Evolutionary conservation across 1,284 basidiomycete species (phyloP).

Genomic region (Microbotryum intermedium): DNA sequence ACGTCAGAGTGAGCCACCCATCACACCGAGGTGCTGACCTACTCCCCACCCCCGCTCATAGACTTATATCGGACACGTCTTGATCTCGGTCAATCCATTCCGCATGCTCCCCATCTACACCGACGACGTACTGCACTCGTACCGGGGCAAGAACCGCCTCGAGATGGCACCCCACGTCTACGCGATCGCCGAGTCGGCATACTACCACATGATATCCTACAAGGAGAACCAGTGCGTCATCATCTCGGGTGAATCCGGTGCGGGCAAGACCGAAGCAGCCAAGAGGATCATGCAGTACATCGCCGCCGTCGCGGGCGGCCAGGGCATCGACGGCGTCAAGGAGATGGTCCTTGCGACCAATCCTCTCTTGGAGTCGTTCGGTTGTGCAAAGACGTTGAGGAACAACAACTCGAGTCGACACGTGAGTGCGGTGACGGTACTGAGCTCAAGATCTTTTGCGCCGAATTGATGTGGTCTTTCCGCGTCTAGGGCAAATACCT

Average conservation of each 20-base stretch:
- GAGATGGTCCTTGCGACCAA: slow-evolving; percentile 99
- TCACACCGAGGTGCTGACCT: background rate
- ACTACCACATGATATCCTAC: slow-evolving; percentile 99
- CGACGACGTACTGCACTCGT: slow-evolving; percentile 71
- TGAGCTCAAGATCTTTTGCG: background rate
- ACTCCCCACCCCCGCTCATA: slow-evolving; percentile 21
- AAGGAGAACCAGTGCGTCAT: slow-evolving; percentile 99
- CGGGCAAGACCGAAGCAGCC: slow-evolving; percentile 93
- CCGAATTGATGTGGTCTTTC: slow-evolving; percentile 7
- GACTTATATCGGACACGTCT: slow-evolving; percentile 94
- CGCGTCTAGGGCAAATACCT: slow-evolving; percentile 81
- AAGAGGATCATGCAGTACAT: slow-evolving; percentile 99
- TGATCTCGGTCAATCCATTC: slow-evolving; percentile 99
- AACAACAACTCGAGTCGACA: slow-evolving; percentile 99
- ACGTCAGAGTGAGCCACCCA: no score
- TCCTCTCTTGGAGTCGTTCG: slow-evolving; percentile 93
- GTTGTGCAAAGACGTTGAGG: slow-evolving; percentile 95
- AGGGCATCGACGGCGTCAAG: slow-evolving; percentile 83
- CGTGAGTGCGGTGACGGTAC: slow-evolving; percentile 48
- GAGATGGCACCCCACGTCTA: slow-evolving; percentile 98
- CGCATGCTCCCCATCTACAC: slow-evolving; percentile 81
- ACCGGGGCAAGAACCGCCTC: slow-evolving; percentile 95
- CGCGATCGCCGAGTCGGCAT: slow-evolving; percentile 89
- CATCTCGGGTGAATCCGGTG: slow-evolving; percentile 97
- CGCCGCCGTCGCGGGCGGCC: slow-evolving; percentile 84